A percentile compares a stretch with the other conserved stretches of the same genome.
phyloP scores from a whole-genome alignment of 441 rosid genomes.

The Gossypium davidsonii region DNA sequence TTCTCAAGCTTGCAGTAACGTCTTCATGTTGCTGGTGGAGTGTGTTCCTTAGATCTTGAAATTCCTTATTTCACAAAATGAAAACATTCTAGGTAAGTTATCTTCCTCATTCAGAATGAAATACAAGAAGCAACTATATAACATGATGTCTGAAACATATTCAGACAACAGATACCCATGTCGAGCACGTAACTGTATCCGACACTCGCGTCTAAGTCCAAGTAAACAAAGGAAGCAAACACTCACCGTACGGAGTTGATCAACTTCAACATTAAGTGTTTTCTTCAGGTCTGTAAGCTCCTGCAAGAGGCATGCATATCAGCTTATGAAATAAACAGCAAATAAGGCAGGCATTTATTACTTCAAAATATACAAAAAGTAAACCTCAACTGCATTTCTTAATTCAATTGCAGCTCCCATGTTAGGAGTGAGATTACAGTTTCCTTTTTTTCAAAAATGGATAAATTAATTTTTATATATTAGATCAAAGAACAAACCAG shows the following conservation, averaged over 20 bases:
- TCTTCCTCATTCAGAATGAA: not conserved
- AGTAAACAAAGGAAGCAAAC: not conserved
- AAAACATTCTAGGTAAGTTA: not conserved
- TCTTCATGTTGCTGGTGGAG: slow-evolving; percentile 23
- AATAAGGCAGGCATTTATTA: too few species aligned
- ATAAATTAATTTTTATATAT: too few species aligned
- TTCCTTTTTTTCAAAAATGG: too few species aligned
- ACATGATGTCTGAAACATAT: too few species aligned
- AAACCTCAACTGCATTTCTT: not conserved
- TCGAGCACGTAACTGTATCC: not conserved
- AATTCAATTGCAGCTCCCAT: not conserved
- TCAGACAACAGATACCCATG: too few species aligned
- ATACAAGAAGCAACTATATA: too few species aligned
- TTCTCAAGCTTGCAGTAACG: slow-evolving; percentile 17
- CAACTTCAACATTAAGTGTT: slow-evolving; percentile 58
- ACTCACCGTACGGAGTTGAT: slow-evolving; percentile 58
- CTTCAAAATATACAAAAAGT: not conserved
- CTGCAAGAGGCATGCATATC: slow-evolving; percentile 28
- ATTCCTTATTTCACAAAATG: slow-evolving; percentile 32
- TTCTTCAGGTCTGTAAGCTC: slow-evolving; percentile 59
- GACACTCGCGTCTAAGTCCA: not conserved
- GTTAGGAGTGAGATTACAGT: too few species aligned
- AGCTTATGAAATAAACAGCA: too few species aligned
- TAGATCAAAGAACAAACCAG: too few species aligned
- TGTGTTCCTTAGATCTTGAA: slow-evolving; percentile 17